Conservation (phyloP, 257 asterid genomes). For the Solanum arcanum region DNA sequence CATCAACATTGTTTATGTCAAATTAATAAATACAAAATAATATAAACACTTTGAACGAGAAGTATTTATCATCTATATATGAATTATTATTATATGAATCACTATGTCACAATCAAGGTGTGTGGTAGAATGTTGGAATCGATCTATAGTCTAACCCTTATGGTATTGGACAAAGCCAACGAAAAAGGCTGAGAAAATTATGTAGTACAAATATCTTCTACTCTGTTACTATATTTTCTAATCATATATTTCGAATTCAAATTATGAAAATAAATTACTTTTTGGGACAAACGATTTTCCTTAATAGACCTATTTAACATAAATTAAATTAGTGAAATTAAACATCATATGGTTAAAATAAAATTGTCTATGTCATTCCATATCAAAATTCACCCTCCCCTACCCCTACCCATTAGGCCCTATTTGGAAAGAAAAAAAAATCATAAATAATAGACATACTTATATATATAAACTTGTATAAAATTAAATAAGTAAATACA, state of each 20-base stretch:
- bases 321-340: background rate
- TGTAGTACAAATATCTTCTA: background rate
- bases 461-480: too few relatives aligned
- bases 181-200: background rate
- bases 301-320: background rate
- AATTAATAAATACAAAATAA: background rate
- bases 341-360: background rate
- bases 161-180: background rate
- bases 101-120: background rate
- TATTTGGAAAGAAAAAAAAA: background rate
- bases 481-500: too few relatives aligned
- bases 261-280: background rate
- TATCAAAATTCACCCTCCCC: background rate
- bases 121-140: background rate
- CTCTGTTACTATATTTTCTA: background rate
- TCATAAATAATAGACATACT: background rate
- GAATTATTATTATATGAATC: background rate
- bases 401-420: background rate
- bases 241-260: background rate
- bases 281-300: background rate
- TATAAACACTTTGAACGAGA: background rate
- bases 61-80: background rate
- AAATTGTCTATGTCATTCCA: background rate
- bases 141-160: background rate
- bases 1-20: background rate